Percentiles rank a stretch among this genome's conserved stretches.
These are phyloP conservation scores for Carex kokanica DNA, from an alignment of 176 grass and related monocot genomes.

Conservation along the genomic window DNA sequence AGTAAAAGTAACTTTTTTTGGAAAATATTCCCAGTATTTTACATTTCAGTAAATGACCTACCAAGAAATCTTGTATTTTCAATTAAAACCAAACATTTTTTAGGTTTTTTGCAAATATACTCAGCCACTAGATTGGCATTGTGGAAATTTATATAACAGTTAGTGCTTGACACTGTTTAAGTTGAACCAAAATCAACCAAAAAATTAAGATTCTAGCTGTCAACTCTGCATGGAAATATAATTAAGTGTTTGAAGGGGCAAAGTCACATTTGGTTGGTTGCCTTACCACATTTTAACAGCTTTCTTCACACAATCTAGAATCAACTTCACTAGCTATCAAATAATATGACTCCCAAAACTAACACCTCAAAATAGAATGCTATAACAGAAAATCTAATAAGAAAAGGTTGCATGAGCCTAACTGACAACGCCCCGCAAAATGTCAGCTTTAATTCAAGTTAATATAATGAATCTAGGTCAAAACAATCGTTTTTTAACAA, in stretches of 20 bases:
- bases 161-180: not conserved
- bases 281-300: not conserved
- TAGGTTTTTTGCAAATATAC: conserved; percentile 4
- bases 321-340: not conserved
- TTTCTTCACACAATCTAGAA: not conserved
- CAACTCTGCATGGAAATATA: not conserved
- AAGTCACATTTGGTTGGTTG: not conserved
- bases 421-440: not conserved
- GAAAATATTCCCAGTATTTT: not conserved
- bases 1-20: conserved; percentile 11
- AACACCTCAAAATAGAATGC: not conserved
- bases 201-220: not conserved
- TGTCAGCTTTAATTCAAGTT: not conserved
- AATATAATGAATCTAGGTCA: not conserved
- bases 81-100: not conserved
- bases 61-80: not conserved
- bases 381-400: not conserved
- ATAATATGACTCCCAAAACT: not conserved
- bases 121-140: not conserved
- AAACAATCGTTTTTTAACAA: not conserved
- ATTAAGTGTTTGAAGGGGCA: not conserved
- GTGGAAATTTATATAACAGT: not conserved
- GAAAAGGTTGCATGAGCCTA: not conserved
- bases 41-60: not conserved
- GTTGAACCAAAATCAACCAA: not conserved